Conservation (phyloP, 768 basidiomycete species). For the Mycena pura region DNA sequence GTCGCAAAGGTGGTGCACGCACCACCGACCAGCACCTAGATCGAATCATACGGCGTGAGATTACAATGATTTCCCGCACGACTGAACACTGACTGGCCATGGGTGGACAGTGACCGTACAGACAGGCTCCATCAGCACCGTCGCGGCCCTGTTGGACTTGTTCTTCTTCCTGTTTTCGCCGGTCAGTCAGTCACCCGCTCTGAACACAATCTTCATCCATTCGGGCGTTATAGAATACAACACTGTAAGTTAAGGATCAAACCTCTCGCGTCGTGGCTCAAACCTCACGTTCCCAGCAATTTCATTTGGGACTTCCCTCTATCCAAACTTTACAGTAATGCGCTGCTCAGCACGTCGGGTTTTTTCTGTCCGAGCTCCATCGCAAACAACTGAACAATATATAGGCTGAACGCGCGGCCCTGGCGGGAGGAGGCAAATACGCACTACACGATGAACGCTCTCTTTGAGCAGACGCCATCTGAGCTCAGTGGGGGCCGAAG, state of each 20-base stretch:
- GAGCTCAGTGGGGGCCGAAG: too few species aligned
- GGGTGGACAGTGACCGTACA: constrained; percentile 15
- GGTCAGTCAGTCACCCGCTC: not conserved
- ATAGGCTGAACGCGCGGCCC: constrained; percentile 10
- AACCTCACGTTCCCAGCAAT: not conserved
- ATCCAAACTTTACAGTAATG: constrained; percentile 20
- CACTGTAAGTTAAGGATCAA: not conserved
- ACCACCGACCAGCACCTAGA: constrained; percentile 19
- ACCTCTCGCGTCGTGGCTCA: not conserved
- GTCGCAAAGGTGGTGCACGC: constrained; percentile 4
- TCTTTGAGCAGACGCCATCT: constrained; percentile 12
- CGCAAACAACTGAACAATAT: not conserved
- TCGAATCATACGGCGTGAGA: constrained; percentile 20
- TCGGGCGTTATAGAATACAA: not conserved
- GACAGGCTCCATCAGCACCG: constrained; percentile 17
- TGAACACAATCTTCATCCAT: too few species aligned
- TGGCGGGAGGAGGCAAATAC: not conserved
- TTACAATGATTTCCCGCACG: not conserved
- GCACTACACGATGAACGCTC: not conserved
- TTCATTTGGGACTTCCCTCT: constrained; percentile 25
- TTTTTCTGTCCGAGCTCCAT: not conserved
- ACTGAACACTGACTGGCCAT: not conserved
- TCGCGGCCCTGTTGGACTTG: constrained; percentile 10
- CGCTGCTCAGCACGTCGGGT: constrained; percentile 7
- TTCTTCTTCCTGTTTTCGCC: constrained; percentile 8